Evolutionary conservation across 1,284 basidiomycete genomes (phyloP), one percentile per base, ranked within the genome.

Genomic region (Thelephora terrestris): DNA sequence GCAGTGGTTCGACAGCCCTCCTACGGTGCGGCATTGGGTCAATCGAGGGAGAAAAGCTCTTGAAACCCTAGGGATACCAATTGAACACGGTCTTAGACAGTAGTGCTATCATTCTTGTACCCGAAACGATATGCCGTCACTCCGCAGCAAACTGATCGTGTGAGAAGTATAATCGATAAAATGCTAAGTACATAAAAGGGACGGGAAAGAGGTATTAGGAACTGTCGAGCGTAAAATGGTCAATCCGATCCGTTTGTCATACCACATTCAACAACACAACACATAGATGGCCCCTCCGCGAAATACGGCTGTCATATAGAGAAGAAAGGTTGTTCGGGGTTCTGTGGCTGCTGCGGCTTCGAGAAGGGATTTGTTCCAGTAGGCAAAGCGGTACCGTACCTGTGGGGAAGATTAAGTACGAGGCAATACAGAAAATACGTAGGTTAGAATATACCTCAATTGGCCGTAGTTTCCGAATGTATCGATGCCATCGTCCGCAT

Each of bases 381-480:
- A 2, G 14, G 7, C 25, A 25, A 9, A 10, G 20, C 9, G 10
- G 10, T 3, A 25, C 39, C 39, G 21, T 42, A 42, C 39, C 39
- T 42, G 39, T 32, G 12, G 29, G 9, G 29, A 9, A 14, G n/a
- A 42, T 12, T 20, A 12, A 5, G 20, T 20, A 40, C 39, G 39
- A 20, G n/a, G n/a, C 25, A 20, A 23, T n/a, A 21, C 12, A 25
- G 21, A 16, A 23, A 21, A 20, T 1, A 18, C 25, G 5, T 3
- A 6, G 16, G 38, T 10, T 20, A 12, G n/a, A 18, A 42, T 71
- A 55, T 60, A 85, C 74, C 93, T 77, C 52, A 94, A 65, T 48
- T 73, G 60, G 34, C 94, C 93, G 37, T 80, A 59, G 64, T 97
- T 97, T 45, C 93, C 93, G 62, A 97, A 97, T 38, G 93, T 94